A percentile compares a stretch with the other conserved stretches of the same genome.
These are phyloP conservation scores for Asterophora lycoperdoides DNA, from an alignment of 768 basidiomycete species.

Conservation along the genomic window DNA sequence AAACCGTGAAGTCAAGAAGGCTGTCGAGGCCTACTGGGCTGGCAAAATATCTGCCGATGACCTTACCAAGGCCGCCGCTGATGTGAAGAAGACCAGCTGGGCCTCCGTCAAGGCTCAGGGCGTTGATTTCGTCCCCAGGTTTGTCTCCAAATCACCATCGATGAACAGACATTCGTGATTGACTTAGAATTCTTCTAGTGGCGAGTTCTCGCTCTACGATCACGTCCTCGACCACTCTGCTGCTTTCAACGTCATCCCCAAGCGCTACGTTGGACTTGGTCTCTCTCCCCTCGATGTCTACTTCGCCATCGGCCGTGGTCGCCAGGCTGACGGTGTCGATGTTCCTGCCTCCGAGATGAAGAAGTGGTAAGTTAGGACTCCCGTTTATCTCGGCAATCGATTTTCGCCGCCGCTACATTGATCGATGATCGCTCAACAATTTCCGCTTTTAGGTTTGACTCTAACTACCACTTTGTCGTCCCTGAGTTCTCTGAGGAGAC, in stretches of 20 bases:
- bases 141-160: conserved; percentile 22
- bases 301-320: conserved; percentile 99
- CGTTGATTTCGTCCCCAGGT: conserved; percentile 93
- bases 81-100: conserved; percentile 89
- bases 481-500: conserved; percentile 89
- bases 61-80: conserved; percentile 81
- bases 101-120: conserved; percentile 75
- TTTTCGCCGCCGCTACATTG: not conserved
- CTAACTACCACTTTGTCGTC: conserved; percentile 98
- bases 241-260: conserved; percentile 94
- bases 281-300: conserved; percentile 91
- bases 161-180: conserved; percentile 16
- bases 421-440: conserved; percentile 4
- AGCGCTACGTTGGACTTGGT: conserved; percentile 84
- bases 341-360: conserved; percentile 99
- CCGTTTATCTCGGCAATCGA: conserved; percentile 3
- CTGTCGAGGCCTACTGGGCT: conserved; percentile 97
- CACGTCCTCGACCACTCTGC: conserved; percentile 97
- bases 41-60: conserved; percentile 86
- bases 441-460: conserved; percentile 74
- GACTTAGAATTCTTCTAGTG: conserved; percentile 46
- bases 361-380: conserved; percentile 78
- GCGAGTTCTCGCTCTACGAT: conserved; percentile 98
- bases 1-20: conserved; percentile 95
- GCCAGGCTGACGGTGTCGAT: conserved; percentile 91